phyloP scores from a whole-genome alignment of 805 yeast species.

The Schwanniomyces pseudopolymorphus region DNA sequence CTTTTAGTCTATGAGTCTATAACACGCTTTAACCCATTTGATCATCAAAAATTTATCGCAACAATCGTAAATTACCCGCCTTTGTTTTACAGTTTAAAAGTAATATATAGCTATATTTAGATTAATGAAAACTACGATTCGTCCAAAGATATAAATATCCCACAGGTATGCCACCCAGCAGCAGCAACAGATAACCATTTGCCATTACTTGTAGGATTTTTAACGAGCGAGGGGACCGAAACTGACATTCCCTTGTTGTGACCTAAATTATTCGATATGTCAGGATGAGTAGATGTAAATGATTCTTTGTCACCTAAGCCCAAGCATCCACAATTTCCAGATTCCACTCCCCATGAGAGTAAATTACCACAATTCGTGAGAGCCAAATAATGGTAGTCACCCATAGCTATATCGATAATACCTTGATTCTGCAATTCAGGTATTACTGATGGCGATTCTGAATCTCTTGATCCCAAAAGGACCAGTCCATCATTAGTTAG shows the following conservation, averaged over 20 bases:
- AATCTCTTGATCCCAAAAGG: slow-evolving; percentile 34
- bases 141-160: slow-evolving; percentile 34
- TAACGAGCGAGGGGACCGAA: slow-evolving; percentile 19
- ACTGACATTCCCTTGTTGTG: slow-evolving; percentile 30
- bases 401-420: slow-evolving; percentile 59
- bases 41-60: slow-evolving; percentile 3
- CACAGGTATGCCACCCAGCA: slow-evolving; percentile 81
- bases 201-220: slow-evolving; percentile 24
- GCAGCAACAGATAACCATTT: slow-evolving; percentile 63
- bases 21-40: background rate
- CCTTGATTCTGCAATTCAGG: slow-evolving; percentile 46
- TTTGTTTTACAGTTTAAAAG: no score
- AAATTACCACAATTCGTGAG: slow-evolving; percentile 57
- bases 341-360: slow-evolving; percentile 68
- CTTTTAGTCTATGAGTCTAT: background rate
- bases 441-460: slow-evolving; percentile 27
- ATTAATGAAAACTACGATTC: background rate
- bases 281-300: slow-evolving; percentile 4
- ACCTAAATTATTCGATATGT: slow-evolving; percentile 21
- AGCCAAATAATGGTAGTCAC: slow-evolving; percentile 72
- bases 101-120: no score
- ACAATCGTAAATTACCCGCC: slow-evolving; percentile 1
- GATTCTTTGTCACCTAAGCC: slow-evolving; percentile 48
- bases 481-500: slow-evolving; percentile 54
- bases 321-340: slow-evolving; percentile 63